A percentile compares a stretch with the other conserved stretches of the same genome.
These are phyloP conservation scores for Dendrobium huoshanense DNA, from an alignment of 106 monocot genomes.

Conservation along the genomic window DNA sequence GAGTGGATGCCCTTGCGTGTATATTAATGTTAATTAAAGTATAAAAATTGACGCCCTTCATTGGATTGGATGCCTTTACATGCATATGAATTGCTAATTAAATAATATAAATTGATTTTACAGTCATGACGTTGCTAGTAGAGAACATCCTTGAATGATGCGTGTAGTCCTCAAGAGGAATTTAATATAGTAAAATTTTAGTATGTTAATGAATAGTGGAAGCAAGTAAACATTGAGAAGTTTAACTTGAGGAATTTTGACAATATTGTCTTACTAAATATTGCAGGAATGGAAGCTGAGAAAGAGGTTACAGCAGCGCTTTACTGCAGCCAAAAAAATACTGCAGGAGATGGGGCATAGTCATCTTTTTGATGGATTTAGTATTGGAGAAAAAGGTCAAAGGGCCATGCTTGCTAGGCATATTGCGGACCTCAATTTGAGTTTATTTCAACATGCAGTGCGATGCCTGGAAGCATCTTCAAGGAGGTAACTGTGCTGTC, in stretches of 20 bases:
- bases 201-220: too few relatives aligned
- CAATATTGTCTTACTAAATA: neutral
- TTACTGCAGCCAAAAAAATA: neutral
- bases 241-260: neutral
- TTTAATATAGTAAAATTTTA: neutral
- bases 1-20: too few relatives aligned
- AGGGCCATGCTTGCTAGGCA: neutral
- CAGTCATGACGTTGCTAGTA: neutral
- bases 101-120: neutral
- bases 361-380: slow-evolving; percentile 8
- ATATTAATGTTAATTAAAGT: too few relatives aligned
- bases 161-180: neutral
- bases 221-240: neutral
- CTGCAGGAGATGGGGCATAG: slow-evolving; percentile 10
- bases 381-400: slow-evolving; percentile 3
- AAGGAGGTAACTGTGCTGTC: neutral
- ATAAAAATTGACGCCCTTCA: too few relatives aligned
- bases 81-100: neutral
- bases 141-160: neutral
- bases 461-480: neutral
- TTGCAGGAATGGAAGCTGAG: slow-evolving; percentile 10
- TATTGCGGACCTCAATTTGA: slow-evolving; percentile 3
- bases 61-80: neutral
- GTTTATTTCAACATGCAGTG: slow-evolving; percentile 8
- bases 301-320: neutral